phyloP scores from a whole-genome alignment of 225 moss, liverwort and hornwort species.

The Pleurozium schreberi region DNA sequence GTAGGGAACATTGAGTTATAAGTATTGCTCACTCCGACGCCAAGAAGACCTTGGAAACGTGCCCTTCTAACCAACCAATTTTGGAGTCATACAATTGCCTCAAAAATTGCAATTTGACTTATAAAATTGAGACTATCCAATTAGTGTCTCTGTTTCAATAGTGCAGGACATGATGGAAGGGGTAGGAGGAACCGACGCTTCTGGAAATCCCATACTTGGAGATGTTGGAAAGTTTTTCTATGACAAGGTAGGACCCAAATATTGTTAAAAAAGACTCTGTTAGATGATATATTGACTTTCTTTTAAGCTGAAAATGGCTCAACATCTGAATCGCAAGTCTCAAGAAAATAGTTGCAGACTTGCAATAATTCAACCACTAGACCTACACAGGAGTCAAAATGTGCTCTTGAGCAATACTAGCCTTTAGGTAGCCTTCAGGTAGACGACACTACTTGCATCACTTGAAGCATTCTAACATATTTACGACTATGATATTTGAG shows the following conservation, averaged over 20 bases:
- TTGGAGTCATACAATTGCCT: background rate
- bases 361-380: background rate
- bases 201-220: conserved; percentile 81
- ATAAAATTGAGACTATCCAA: background rate
- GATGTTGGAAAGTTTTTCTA: conserved; percentile 87
- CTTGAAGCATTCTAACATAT: background rate
- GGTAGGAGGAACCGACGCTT: conserved; percentile 69
- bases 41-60: background rate
- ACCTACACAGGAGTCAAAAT: background rate
- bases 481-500: background rate
- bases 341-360: background rate
- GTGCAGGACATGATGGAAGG: conserved; percentile 70
- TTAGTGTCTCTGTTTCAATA: background rate
- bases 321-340: background rate
- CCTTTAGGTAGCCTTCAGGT: background rate
- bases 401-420: background rate
- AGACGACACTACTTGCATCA: background rate
- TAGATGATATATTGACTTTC: background rate
- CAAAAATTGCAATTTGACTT: background rate
- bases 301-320: background rate
- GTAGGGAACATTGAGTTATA: background rate
- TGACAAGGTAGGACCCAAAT: conserved; percentile 38
- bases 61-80: background rate
- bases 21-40: background rate
- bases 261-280: background rate